Base-by-base conservation (phyloP, 148 eudicot species). In the Vaccinium corymbosum region DNA sequence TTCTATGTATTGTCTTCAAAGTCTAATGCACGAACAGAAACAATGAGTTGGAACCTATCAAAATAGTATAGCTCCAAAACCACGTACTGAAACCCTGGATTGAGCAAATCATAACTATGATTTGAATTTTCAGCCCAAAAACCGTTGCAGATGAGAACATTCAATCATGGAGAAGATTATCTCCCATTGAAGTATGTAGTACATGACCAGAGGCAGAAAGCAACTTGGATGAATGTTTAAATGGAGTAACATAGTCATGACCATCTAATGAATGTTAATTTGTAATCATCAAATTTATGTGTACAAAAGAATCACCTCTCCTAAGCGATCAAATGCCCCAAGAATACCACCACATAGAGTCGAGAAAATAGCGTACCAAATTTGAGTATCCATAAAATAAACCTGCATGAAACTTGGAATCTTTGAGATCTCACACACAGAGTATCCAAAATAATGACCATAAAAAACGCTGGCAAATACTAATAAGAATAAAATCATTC, bases 351-450 rank as follows among this genome's bases (percentile, higher is more conserved):
- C 95, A 84, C 86, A 87, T 56, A 93, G 88, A 55, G 95, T 91
- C 72, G 94, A 93, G 84, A 90, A 93, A 48, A 93, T 89, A 62
- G 95, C 92, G 85, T 93, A 93, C 95, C 95, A 93, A 20, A 93
- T 93, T 79, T 91, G 93, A 61, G 88, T 89, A 83, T 93, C 95
- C 95, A 93, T 91, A 83, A 93, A 91, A 85, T 93, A 93, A 49
- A 93, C 94, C 95, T 93, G 87, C 46, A 78, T 68, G 73, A 35
- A 35, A 72, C n/a, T 32, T 38, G 49, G 48, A 72, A 72, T 72
- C 38, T 35, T 71, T 71, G 75, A 71, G 75, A 66, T 66, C 16
- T 71, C 76, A 38, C 42, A 68, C 10, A 14, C 72, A 61, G 22
- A 72, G 16, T 38, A 72, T 20, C 68, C 46, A 16, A 29, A 22